Conservation (phyloP, 192 early-diverging fungal species). For the Coemansia sp. region DNA sequence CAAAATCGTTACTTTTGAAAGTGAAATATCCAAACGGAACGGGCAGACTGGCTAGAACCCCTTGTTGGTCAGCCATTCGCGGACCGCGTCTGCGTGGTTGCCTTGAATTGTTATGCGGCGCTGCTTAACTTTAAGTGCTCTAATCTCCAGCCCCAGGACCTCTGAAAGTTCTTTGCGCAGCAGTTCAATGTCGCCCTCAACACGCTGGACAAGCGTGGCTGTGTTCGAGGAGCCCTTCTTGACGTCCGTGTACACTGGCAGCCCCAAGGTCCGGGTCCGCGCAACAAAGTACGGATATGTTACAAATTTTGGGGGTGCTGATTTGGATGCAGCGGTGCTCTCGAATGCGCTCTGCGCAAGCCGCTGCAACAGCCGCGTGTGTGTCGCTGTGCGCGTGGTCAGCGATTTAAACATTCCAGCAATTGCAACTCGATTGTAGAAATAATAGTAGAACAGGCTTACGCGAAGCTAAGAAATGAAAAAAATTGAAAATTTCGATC, state of each 20-base stretch:
- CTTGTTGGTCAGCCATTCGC: conserved; percentile 56
- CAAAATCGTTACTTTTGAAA: no score
- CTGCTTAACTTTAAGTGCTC: conserved; percentile 33
- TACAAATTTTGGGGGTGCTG: neutral
- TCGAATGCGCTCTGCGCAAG: conserved; percentile 17
- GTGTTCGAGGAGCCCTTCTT: conserved; percentile 70
- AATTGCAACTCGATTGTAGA: no score
- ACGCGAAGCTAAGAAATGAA: no score
- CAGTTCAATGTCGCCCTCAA: conserved; percentile 66
- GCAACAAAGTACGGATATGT: conserved; percentile 60
- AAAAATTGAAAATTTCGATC: no score
- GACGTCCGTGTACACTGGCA: conserved; percentile 72
- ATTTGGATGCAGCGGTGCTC: conserved; percentile 20
- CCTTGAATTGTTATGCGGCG: conserved; percentile 61
- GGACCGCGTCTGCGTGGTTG: conserved; percentile 45
- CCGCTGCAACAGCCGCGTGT: neutral
- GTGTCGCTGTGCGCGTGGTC: neutral
- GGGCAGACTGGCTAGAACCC: conserved; percentile 55
- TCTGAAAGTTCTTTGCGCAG: conserved; percentile 25
- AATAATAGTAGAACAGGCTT: no score
- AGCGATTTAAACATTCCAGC: neutral
- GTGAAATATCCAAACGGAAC: neutral
- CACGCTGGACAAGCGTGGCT: conserved; percentile 67
- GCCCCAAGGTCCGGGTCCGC: conserved; percentile 58
- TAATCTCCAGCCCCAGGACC: conserved; percentile 16